Conservation (phyloP, 2,329 filamentous ascomycete species). For the Neoascochyta sp. region DNA sequence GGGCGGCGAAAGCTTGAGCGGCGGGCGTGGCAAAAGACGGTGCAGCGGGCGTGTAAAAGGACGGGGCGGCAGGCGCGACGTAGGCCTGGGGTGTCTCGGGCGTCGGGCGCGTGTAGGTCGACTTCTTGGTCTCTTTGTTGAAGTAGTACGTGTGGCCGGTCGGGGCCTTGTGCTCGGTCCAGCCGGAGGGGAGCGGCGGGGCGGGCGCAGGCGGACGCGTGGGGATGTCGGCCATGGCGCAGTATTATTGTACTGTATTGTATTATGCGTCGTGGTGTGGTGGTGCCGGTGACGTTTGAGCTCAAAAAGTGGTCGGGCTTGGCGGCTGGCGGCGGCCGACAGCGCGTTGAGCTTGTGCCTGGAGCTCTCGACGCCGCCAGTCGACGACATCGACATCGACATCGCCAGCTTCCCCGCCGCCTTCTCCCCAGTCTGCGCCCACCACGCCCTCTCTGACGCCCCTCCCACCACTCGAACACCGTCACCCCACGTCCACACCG, state of each 20-base stretch:
- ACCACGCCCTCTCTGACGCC: conserved; percentile 5
- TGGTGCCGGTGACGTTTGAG: conserved; percentile 2
- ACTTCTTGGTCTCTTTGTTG: conserved; percentile 74
- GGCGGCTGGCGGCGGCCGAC: conserved; percentile 25
- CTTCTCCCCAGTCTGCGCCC: conserved; percentile 5
- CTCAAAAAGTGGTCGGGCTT: conserved; percentile 31
- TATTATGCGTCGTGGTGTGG: too few relatives aligned
- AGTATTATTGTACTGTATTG: too few relatives aligned
- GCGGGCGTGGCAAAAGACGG: too few relatives aligned
- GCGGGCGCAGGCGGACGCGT: conserved; percentile 29
- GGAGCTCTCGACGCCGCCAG: conserved; percentile 34
- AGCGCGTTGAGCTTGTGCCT: conserved; percentile 38
- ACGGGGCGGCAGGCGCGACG: conserved; percentile 4
- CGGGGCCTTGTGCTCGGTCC: conserved; percentile 91
- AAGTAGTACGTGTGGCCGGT: conserved; percentile 87
- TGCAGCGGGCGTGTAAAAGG: conserved; percentile 8
- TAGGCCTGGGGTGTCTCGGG: conserved; percentile 8
- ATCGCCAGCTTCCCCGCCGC: conserved; percentile 22
- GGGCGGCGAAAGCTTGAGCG: too few relatives aligned
- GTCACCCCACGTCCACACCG: conserved; percentile 6
- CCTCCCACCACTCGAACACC: conserved; percentile 4
- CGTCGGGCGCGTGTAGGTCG: conserved; percentile 74
- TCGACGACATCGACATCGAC: too few relatives aligned
- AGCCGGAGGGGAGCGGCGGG: conserved; percentile 69
- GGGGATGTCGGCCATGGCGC: conserved; percentile 29